These are phyloP conservation scores for Curvularia hawaiiensis DNA, from an alignment of 2,329 filamentous ascomycete species.

Conservation along the genomic window DNA sequence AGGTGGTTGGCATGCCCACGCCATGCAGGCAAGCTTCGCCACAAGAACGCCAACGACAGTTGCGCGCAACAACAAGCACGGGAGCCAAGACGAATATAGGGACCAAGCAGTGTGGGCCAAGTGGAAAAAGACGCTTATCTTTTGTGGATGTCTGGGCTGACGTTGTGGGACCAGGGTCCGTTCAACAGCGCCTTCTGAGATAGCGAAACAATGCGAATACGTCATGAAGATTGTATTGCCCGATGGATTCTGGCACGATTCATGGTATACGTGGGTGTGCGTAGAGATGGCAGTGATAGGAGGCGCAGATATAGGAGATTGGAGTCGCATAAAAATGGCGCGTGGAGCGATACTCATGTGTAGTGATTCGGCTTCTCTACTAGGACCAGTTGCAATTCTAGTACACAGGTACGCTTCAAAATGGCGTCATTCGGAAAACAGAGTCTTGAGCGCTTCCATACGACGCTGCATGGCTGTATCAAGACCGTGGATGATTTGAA, in stretches of 20 bases:
- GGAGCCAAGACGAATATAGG: conserved; percentile 3
- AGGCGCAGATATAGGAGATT: background rate
- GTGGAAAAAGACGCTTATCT: conserved; percentile 14
- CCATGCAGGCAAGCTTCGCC: conserved; percentile 6
- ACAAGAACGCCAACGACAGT: conserved; percentile 1
- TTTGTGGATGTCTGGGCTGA: conserved; percentile 12
- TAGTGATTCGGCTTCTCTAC: too few species aligned
- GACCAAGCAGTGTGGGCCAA: conserved; percentile 9
- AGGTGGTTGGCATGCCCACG: background rate
- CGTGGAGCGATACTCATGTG: background rate
- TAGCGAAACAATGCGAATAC: conserved; percentile 4
- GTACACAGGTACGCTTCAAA: too few species aligned
- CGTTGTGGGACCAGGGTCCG: conserved; percentile 11
- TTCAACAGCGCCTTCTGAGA: conserved; percentile 10
- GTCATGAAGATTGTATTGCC: conserved; percentile 2
- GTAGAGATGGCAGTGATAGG: conserved; percentile 6
- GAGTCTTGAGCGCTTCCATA: background rate
- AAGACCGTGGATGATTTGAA: too few species aligned
- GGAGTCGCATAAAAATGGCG: background rate
- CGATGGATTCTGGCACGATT: conserved; percentile 5
- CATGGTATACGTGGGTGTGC: background rate
- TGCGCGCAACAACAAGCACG: conserved; percentile 3
- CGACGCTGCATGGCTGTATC: background rate
- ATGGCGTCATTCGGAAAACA: background rate
- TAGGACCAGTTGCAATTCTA: too few species aligned